phyloP scores from a whole-genome alignment of 805 yeast species.

The Myxozyma lipomycoides region DNA sequence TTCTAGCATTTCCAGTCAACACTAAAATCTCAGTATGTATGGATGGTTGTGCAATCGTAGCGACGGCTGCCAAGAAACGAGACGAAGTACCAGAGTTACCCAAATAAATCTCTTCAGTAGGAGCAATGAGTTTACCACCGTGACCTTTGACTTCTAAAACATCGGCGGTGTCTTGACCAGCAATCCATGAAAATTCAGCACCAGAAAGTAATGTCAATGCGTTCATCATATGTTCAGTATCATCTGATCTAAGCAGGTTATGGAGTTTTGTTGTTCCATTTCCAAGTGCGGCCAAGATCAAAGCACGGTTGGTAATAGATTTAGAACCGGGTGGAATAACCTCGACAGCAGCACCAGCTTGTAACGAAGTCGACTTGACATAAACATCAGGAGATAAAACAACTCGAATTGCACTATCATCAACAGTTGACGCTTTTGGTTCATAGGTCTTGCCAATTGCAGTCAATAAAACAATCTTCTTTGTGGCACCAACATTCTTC shows the following conservation, averaged over 20 bases:
- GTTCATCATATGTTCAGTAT: conserved; percentile 87
- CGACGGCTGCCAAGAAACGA: conserved; percentile 87
- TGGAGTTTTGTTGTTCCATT: conserved; percentile 76
- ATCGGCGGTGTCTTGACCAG: conserved; percentile 84
- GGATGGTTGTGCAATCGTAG: conserved; percentile 58
- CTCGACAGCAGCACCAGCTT: conserved; percentile 40
- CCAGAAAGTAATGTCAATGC: conserved; percentile 79
- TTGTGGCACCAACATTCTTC: conserved; percentile 89
- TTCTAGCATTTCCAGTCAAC: conserved; percentile 90
- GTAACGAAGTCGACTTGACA: conserved; percentile 43
- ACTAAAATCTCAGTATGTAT: conserved; percentile 46
- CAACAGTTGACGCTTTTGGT: conserved; percentile 76
- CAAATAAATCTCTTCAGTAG: conserved; percentile 66
- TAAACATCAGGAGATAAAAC: conserved; percentile 76
- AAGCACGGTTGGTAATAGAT: conserved; percentile 92
- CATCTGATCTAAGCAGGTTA: conserved; percentile 91
- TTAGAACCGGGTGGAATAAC: conserved; percentile 94
- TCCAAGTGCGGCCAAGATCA: conserved; percentile 88
- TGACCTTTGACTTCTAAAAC: conserved; percentile 81
- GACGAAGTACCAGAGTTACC: conserved; percentile 99
- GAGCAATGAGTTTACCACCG: conserved; percentile 62
- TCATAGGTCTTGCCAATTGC: conserved; percentile 87
- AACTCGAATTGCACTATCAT: conserved; percentile 74
- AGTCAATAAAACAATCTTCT: conserved; percentile 79
- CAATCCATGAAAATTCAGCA: conserved; percentile 62